Evolutionary conservation across 2,329 filamentous ascomycete genomes (phyloP), one percentile per base, ranked within the genome.

Genomic region (Macrophomina phaseolina): DNA sequence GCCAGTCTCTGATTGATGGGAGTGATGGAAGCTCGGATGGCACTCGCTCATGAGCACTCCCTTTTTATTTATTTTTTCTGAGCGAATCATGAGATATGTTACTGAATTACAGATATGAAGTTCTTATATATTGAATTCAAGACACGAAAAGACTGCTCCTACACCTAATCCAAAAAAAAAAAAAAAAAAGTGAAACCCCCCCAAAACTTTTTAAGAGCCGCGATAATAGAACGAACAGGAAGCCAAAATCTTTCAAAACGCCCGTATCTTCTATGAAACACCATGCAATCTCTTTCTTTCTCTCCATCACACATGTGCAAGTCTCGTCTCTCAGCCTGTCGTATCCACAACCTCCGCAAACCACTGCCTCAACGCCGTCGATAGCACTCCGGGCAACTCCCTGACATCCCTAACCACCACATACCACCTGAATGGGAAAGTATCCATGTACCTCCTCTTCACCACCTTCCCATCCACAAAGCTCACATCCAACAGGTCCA

Each of bases 361-460:
- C 96, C 96, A 99, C 71, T 96, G 96, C 80, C 94, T 90, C 81
- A 99, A 81, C 71, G 97, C 86, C 34, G 91, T 91, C 14, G 93
- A 92, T 79, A 99, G 79, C 51, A 97, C 94, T 40, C 88, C 89
- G 4, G 96, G 95, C 74, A 99, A 83, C 79, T 99, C 95, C 74
- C 91, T 89, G 56, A 99, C 89, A 81, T 98, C 89, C 71, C 94
- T 89, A 67, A 99, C 95, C 71, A 99, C 92, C 66, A 99, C 82
- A 77, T 98, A 99, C 82, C 97, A 99, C 77, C 91, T 89, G 81
- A 99, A 99, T 0, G 96, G 95, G 79, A 99, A 99, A 7, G 89
- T 91, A 78, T 99, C 96, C 72, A 99, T 86, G 77, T 99, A 99
- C 74, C 92, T 89, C 82, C 93, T 91, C 78, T 96, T 93, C 73